Percentiles rank a stretch among this genome's conserved stretches.
Conservation (phyloP, 2,329 filamentous ascomycete genomes). For the Talaromyces islandicus region DNA sequence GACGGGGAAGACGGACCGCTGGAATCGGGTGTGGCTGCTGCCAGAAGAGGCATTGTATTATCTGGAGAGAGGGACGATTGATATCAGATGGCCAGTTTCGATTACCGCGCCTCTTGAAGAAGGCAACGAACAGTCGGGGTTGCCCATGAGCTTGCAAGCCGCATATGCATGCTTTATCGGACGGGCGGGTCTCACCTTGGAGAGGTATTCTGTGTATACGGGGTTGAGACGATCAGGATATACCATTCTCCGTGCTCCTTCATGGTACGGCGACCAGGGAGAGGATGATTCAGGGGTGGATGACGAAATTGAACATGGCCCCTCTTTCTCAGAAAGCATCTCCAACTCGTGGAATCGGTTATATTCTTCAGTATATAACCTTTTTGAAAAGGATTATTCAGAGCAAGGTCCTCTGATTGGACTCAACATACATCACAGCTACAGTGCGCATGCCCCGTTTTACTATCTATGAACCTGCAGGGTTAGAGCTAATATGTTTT, state of each 20-base stretch:
- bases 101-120: slow-evolving; percentile 20
- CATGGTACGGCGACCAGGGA: slow-evolving; percentile 31
- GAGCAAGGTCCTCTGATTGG: slow-evolving; percentile 46
- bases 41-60: slow-evolving; percentile 90
- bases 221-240: slow-evolving; percentile 80
- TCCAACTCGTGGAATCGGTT: slow-evolving; percentile 19
- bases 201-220: slow-evolving; percentile 82
- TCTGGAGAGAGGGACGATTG: slow-evolving; percentile 78
- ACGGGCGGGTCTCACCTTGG: slow-evolving; percentile 57
- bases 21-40: slow-evolving; percentile 70
- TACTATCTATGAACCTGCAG: not conserved
- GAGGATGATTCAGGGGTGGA: slow-evolving; percentile 19
- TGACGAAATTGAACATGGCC: slow-evolving; percentile 10
- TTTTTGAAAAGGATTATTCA: slow-evolving; percentile 1
- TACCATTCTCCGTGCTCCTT: slow-evolving; percentile 65
- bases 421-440: slow-evolving; percentile 50
- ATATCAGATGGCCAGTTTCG: slow-evolving; percentile 72
- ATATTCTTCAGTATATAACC: slow-evolving; percentile 4
- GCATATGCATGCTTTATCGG: slow-evolving; percentile 83
- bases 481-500: not conserved
- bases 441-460: slow-evolving; percentile 30
- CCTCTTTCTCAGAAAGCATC: slow-evolving; percentile 12
- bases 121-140: slow-evolving; percentile 54
- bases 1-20: slow-evolving; percentile 65
- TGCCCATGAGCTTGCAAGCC: slow-evolving; percentile 87